Evolutionary conservation across 495 filamentous ascomycete genomes (phyloP).

Genomic region (Talaromyces thailandensis): DNA sequence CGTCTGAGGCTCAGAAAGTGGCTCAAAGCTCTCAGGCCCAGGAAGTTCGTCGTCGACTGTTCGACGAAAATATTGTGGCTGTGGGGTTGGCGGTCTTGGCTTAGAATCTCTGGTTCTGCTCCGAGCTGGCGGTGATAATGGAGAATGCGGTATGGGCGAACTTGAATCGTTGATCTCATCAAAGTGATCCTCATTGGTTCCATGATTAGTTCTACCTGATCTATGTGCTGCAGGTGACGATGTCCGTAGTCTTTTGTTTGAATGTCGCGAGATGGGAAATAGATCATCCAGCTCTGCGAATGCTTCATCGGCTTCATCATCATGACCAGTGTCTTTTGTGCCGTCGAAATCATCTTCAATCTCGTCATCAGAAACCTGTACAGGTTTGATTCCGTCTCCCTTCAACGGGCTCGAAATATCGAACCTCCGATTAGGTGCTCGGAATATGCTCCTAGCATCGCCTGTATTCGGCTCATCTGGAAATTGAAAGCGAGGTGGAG

Average conservation of each 20-base stretch:
- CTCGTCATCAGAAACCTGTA: background rate
- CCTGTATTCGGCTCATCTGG: background rate
- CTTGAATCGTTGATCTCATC: background rate
- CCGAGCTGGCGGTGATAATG: background rate
- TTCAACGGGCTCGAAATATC: background rate
- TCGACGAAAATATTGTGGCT: background rate
- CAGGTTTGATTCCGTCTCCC: background rate
- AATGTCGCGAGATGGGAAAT: background rate
- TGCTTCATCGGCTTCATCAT: background rate
- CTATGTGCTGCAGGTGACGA: background rate
- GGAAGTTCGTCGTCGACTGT: background rate
- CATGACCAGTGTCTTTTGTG: background rate
- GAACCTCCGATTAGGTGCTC: background rate
- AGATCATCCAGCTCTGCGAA: background rate
- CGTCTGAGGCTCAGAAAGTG: background rate
- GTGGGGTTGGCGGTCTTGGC: background rate
- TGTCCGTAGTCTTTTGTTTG: background rate
- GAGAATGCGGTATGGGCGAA: background rate
- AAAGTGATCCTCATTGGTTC: background rate
- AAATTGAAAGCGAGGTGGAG: conserved; percentile 32
- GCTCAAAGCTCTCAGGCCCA: background rate
- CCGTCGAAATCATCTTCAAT: background rate
- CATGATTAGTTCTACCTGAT: background rate
- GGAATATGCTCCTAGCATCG: background rate
- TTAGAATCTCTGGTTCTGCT: background rate